phyloP scores from a whole-genome alignment of 768 basidiomycete species.

The Pholiota microspora region DNA sequence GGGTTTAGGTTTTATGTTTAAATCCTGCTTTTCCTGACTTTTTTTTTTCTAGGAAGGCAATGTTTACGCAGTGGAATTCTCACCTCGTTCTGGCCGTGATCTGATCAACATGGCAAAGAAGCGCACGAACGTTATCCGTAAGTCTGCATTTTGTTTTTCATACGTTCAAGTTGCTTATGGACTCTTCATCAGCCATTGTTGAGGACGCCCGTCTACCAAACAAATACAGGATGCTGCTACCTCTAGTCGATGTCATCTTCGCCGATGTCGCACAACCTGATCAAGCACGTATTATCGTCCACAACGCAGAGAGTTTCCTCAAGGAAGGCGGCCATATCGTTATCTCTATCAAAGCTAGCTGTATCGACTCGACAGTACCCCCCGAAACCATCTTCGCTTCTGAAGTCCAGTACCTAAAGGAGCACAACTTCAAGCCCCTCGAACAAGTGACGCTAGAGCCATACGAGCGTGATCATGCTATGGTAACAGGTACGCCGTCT shows the following conservation, averaged over 20 bases:
- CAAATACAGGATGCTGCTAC: slow-evolving; percentile 95
- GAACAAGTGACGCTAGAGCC: slow-evolving; percentile 96
- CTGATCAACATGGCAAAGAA: slow-evolving; percentile 99
- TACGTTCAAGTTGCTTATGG: slow-evolving; percentile 1
- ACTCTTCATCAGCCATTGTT: slow-evolving; percentile 67
- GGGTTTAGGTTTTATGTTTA: slow-evolving; percentile 26
- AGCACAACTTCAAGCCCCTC: slow-evolving; percentile 83
- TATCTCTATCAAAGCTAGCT: slow-evolving; percentile 98
- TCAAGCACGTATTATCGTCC: slow-evolving; percentile 93
- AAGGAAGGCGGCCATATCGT: slow-evolving; percentile 91
- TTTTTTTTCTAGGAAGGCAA: slow-evolving; percentile 70
- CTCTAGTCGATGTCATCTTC: slow-evolving; percentile 95
- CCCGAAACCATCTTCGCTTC: slow-evolving; percentile 87
- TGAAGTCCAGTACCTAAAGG: slow-evolving; percentile 80
- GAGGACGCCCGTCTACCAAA: slow-evolving; percentile 97
- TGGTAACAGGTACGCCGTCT: slow-evolving; percentile 69
- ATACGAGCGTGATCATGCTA: slow-evolving; percentile 88
- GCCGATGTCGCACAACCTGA: slow-evolving; percentile 99
- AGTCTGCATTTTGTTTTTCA: slow-evolving; percentile 29
- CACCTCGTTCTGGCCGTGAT: slow-evolving; percentile 93
- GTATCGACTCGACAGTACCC: slow-evolving; percentile 94
- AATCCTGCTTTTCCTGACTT: slow-evolving; percentile 10
- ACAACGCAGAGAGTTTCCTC: slow-evolving; percentile 94
- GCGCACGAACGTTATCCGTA: slow-evolving; percentile 97
- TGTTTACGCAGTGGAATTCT: slow-evolving; percentile 99